These are phyloP conservation scores for Phialophora expanda DNA, from an alignment of 2,329 filamentous ascomycete species.

Conservation along the genomic window DNA sequence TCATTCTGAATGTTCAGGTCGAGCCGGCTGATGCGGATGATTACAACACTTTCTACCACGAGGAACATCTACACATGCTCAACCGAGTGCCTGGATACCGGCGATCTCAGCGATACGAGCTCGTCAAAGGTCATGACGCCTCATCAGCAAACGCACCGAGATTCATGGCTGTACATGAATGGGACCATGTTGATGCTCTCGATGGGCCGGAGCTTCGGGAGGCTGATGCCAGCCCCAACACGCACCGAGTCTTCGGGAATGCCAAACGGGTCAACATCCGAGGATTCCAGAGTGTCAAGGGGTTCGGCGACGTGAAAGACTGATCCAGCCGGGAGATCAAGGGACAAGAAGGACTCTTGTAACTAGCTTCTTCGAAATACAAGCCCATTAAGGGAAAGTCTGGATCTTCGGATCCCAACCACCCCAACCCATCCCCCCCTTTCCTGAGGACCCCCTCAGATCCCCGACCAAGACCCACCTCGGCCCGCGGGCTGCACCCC, in stretches of 20 bases:
- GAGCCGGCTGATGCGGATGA: not conserved
- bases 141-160: not conserved
- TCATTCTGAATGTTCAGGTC: not conserved
- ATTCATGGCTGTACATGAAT: not conserved
- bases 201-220: not conserved
- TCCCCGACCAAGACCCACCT: too few species aligned
- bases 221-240: not conserved
- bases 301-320: not conserved
- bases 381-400: too few species aligned
- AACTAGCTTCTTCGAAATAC: too few species aligned
- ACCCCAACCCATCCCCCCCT: too few species aligned
- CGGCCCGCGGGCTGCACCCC: too few species aligned
- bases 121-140: not conserved
- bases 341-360: too few species aligned
- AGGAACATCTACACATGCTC: not conserved
- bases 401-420: too few species aligned
- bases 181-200: not conserved
- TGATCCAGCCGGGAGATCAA: not conserved
- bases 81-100: not conserved
- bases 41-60: not conserved
- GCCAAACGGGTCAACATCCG: not conserved
- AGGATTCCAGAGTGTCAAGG: not conserved
- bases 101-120: not conserved
- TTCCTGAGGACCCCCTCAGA: too few species aligned
- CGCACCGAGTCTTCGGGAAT: not conserved